Conservation (phyloP, 257 asterid species). For the Catharanthus roseus region DNA sequence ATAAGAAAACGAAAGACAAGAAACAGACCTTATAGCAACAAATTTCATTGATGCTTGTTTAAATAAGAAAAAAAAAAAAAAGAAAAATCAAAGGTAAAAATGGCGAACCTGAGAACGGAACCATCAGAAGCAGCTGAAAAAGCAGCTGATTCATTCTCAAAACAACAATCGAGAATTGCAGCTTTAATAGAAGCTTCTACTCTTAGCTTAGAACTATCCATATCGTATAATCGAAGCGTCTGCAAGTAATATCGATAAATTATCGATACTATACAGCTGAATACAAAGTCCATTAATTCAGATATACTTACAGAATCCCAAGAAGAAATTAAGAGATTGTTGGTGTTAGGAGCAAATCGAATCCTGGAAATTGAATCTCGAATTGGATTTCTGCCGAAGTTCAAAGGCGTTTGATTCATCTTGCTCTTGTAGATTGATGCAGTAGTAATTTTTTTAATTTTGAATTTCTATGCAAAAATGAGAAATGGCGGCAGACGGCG, state of each 20-base stretch:
- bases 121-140: slow-evolving; percentile 70
- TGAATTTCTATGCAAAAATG: too few relatives aligned
- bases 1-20: neutral
- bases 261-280: neutral
- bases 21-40: neutral
- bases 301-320: slow-evolving; percentile 70
- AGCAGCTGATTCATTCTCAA: slow-evolving; percentile 54
- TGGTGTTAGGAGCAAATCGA: slow-evolving; percentile 65
- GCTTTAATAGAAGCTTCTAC: slow-evolving; percentile 42
- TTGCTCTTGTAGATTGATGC: neutral
- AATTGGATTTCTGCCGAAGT: slow-evolving; percentile 40
- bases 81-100: neutral
- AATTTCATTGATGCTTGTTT: neutral
- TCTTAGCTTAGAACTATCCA: slow-evolving; percentile 52
- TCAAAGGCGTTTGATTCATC: slow-evolving; percentile 44
- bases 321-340: slow-evolving; percentile 71
- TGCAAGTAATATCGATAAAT: slow-evolving; percentile 22
- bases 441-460: too few relatives aligned
- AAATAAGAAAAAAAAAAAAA: neutral
- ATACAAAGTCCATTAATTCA: neutral
- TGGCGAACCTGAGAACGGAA: slow-evolving; percentile 53
- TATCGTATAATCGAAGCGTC: slow-evolving; percentile 79
- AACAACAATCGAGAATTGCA: slow-evolving; percentile 75
- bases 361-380: slow-evolving; percentile 71
- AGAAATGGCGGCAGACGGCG: too few relatives aligned